Evolutionary conservation across 805 yeast genomes (phyloP).

Genomic region (Yarrowia sp.): DNA sequence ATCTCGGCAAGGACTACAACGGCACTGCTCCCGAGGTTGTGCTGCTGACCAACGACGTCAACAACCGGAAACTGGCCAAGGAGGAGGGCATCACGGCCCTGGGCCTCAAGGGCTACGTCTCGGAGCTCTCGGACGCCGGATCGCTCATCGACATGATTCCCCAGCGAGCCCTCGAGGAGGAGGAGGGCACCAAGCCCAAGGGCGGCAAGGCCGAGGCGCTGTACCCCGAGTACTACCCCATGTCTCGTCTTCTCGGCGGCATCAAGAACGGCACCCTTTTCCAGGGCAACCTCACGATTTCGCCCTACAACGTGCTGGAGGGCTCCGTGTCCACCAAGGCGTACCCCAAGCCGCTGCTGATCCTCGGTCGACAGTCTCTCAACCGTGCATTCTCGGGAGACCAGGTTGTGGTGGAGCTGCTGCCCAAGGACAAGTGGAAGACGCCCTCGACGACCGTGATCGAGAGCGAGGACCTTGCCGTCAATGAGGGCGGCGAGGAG

Average conservation of each 20-base stretch:
- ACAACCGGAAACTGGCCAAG: slow-evolving; percentile 57
- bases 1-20: slow-evolving; percentile 46
- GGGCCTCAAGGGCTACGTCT: slow-evolving; percentile 68
- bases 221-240: slow-evolving; percentile 75
- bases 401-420: slow-evolving; percentile 81
- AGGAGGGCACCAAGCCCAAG: slow-evolving; percentile 34
- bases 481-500: slow-evolving; percentile 48
- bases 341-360: slow-evolving; percentile 75
- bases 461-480: slow-evolving; percentile 64
- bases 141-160: slow-evolving; percentile 79
- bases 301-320: slow-evolving; percentile 84
- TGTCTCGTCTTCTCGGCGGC: slow-evolving; percentile 87
- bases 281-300: slow-evolving; percentile 79
- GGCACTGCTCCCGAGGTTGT: slow-evolving; percentile 36
- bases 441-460: slow-evolving; percentile 75
- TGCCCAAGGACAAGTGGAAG: slow-evolving; percentile 86
- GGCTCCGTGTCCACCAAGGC: slow-evolving; percentile 73
- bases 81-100: slow-evolving; percentile 54
- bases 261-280: slow-evolving; percentile 79
- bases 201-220: slow-evolving; percentile 47
- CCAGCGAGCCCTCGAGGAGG: slow-evolving; percentile 33
- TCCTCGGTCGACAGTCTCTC: slow-evolving; percentile 77
- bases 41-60: slow-evolving; percentile 71
- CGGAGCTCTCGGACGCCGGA: slow-evolving; percentile 64
- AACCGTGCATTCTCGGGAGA: slow-evolving; percentile 94